Evolutionary conservation across 768 basidiomycete genomes (phyloP), one percentile per base, ranked within the genome.

Genomic region (Mycena galericulata): DNA sequence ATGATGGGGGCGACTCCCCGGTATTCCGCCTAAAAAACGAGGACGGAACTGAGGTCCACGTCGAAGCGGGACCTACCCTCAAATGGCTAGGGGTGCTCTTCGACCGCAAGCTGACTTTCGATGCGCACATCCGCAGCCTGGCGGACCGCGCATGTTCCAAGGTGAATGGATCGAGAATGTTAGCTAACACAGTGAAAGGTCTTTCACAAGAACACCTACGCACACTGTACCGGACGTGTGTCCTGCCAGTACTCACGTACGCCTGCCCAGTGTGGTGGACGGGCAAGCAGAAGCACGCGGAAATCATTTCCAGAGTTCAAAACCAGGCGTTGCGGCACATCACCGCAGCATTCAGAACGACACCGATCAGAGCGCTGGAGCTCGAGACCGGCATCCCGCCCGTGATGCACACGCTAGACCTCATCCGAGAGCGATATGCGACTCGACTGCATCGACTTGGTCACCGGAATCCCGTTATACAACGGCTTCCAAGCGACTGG

Each of bases 191-290:
- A 12, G 67, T 75, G 17, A 65, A 72, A 15, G 75, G 78, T 3
- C 72, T 78, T 0, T 62, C 72, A 2, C 74, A 70, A 40, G 50
- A 32, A 1, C 68, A 75, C 61, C 36, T 73, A 14, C 67, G 67
- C 8, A 49, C 27, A 8, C 73, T 78, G 20, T 77, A 75, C 67
- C 54, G 41, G 27, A 60, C 73, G 20, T 75, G 73, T 32, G 68
- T 78, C 2, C 41, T 75, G 0, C 75, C 77, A 1, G 65, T 75
- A 6, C 50, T 75, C 38, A 73, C 71, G 17, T 76, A 78, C 57
- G 76, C 73, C 17, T 50, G 68, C 59, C 63, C 70, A 6, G 62
- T 69, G 0, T 78, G 77, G 76, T 78, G 77, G 77, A 71, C 60
- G 4, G 73, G 72, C 7, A 72, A 65, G 43, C 58, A 67, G 43